A percentile compares a stretch with the other conserved stretches of the same genome.
These are phyloP conservation scores for Cercospora sp. DNA, from an alignment of 2,329 filamentous ascomycete species.

Conservation along the genomic window DNA sequence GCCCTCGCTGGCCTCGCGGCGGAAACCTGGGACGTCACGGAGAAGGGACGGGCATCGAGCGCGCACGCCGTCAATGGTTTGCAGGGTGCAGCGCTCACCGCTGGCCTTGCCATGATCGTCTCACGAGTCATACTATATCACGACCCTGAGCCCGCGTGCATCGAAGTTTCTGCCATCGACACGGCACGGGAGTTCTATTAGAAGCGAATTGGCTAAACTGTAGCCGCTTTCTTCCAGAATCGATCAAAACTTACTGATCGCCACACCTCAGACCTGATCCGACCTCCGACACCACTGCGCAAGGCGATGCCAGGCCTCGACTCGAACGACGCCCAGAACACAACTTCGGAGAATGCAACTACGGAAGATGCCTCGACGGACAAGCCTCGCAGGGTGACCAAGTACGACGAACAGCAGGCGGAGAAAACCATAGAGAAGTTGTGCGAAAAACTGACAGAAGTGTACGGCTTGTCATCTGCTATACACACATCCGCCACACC, in stretches of 20 bases:
- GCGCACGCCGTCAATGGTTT: no score
- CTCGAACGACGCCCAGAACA: not conserved
- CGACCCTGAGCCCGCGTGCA: no score
- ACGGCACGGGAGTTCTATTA: no score
- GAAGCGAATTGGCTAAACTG: no score
- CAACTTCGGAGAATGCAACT: no score
- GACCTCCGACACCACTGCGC: not conserved
- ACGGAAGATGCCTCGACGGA: not conserved
- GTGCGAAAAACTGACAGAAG: not conserved
- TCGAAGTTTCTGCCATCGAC: no score
- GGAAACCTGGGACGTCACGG: no score
- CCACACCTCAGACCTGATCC: not conserved
- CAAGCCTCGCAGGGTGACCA: conserved; percentile 7
- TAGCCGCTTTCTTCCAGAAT: not conserved
- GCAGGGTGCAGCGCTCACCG: no score
- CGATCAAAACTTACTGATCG: not conserved
- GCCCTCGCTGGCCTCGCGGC: not conserved
- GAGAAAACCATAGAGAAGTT: not conserved
- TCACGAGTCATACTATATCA: no score
- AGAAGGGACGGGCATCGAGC: no score
- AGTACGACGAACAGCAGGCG: conserved; percentile 5
- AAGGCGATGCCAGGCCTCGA: not conserved
- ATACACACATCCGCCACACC: not conserved
- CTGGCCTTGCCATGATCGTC: no score
- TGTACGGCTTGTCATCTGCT: not conserved